Base-by-base conservation (phyloP, 257 asterid species). In the Nicotiana knightiana region DNA sequence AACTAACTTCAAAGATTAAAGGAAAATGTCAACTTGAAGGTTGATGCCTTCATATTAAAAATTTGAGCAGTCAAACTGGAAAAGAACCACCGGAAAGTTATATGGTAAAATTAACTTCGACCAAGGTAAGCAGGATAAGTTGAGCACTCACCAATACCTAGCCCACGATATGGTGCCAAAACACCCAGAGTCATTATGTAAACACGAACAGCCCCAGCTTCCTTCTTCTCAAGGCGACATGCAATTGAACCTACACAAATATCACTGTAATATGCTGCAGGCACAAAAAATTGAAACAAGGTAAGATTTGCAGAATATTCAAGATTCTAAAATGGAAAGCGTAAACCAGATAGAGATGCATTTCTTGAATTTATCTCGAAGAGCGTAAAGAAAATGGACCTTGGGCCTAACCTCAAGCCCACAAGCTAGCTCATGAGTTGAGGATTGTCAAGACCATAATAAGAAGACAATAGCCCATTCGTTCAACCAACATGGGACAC, bases 171-270 rank as follows among this genome's bases (percentile, higher is more conserved):
- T 66, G 93, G 93, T 71, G 91, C 93, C 87, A 90, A 86, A 81
- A 90, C 90, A 57, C 93, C 93, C 82, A 90, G 83, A 18, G 99
- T 96, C 99, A 94, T 96, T 80, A 96, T 94, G 92, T 94, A 96
- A 75, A 92, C 93, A 73, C 97, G 90, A 79, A 91, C 82, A 76
- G 90, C 90, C 57, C 98, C 98, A 65, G 85, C 90, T 82, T 95
- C 99, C 87, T 92, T 93, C 92, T 94, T 95, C 96, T 95, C 99
- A 86, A 90, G 94, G 81, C 98, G 98, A 85, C 98, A 95, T 71
- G 99, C 99, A 67, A 95, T 94, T n/a, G 98, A 90, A 81, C 99
- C 99, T 58, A 93, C 98, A 86, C 99, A 95, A 32, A 93, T 93
- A 87, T 95, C 99, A 84, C 96, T 91, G 87, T 90, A 93, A 83